Conservation (phyloP, 805 yeast genomes). For the Priceomyces medius region DNA sequence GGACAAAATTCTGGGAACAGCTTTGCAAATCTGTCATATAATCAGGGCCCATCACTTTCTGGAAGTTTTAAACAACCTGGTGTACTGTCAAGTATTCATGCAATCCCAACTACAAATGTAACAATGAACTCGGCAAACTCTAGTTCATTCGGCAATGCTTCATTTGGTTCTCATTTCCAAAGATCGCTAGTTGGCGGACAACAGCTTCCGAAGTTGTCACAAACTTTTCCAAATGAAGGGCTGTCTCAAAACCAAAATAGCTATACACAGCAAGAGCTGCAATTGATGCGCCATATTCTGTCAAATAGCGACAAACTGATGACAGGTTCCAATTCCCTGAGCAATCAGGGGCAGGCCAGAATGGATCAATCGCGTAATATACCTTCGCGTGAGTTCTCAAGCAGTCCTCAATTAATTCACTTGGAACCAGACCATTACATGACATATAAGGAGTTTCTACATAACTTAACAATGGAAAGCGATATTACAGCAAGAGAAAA, state of each 20-base stretch:
- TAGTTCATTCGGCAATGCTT: conserved; percentile 11
- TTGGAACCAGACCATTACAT: conserved; percentile 42
- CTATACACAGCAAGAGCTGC: conserved; percentile 7
- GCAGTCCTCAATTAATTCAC: conserved; percentile 2
- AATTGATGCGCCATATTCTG: background rate
- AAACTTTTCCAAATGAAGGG: conserved; percentile 8
- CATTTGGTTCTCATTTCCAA: conserved; percentile 6
- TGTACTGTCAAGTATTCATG: conserved; percentile 22
- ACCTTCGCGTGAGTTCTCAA: conserved; percentile 6
- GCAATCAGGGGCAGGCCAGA: background rate
- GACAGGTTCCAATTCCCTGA: conserved; percentile 1
- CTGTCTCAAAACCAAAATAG: conserved; percentile 2
- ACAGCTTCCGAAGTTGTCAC: conserved; percentile 13
- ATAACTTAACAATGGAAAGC: conserved; percentile 20
- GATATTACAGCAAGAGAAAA: conserved; percentile 11
- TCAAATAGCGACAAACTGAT: conserved; percentile 4
- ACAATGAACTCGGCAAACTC: conserved; percentile 46
- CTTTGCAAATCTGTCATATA: conserved; percentile 13
- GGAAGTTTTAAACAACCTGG: conserved; percentile 14
- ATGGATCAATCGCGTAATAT: background rate
- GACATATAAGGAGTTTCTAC: conserved; percentile 41
- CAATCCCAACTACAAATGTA: conserved; percentile 56
- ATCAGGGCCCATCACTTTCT: conserved; percentile 6
- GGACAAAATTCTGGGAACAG: conserved; percentile 7
- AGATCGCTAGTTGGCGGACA: conserved; percentile 1